These are phyloP conservation scores for Mrakia gelida DNA, from an alignment of 768 basidiomycete genomes.

Conservation along the genomic window DNA sequence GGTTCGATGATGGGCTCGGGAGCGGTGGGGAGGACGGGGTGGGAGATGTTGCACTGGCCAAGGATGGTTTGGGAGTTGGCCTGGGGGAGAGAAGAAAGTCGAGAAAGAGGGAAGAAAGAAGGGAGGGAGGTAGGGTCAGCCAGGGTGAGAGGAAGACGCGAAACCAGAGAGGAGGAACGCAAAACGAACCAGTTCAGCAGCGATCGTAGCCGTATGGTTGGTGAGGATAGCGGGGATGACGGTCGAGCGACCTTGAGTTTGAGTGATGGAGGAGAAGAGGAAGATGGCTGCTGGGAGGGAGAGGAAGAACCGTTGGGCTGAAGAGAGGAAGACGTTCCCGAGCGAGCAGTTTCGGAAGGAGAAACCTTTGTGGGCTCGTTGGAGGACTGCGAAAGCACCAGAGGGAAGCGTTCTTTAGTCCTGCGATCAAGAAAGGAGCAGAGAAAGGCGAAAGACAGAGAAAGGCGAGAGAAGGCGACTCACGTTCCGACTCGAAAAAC, in stretches of 20 bases:
- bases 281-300: constrained; percentile 92
- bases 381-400: constrained; percentile 50
- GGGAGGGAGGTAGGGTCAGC: background rate
- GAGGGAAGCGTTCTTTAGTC: background rate
- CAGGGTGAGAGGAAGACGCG: background rate
- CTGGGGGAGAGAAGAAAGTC: constrained; percentile 27
- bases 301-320: constrained; percentile 82
- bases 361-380: constrained; percentile 88
- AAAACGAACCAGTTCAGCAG: constrained; percentile 67
- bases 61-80: constrained; percentile 71
- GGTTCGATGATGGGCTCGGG: background rate
- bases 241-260: constrained; percentile 65
- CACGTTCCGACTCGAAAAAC: constrained; percentile 73
- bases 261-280: constrained; percentile 84
- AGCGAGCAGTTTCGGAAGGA: constrained; percentile 55
- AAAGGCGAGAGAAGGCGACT: too few relatives aligned
- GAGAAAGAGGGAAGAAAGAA: background rate
- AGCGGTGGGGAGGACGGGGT: constrained; percentile 54
- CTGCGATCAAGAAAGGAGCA: background rate
- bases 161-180: background rate
- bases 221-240: constrained; percentile 90
- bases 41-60: constrained; percentile 91
- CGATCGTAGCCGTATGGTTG: constrained; percentile 92
- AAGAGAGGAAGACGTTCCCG: constrained; percentile 87
- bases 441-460: background rate